Base-by-base conservation (phyloP, 176 grass and related monocot genomes). In the Eragrostis nindensis region DNA sequence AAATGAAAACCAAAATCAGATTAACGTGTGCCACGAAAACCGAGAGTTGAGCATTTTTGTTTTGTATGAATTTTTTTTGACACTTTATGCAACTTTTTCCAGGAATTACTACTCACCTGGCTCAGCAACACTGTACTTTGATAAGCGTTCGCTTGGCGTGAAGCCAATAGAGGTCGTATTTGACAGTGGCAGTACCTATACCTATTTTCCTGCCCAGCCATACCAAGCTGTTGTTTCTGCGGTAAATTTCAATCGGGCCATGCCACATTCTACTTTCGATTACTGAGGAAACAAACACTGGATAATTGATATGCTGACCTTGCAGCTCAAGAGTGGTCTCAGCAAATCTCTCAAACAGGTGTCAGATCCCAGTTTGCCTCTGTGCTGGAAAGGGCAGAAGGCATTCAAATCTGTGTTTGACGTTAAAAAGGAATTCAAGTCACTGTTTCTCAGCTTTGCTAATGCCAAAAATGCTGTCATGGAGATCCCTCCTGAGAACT, bases 41-140 rank as follows among this genome's bases (percentile, higher is more conserved):
- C 39, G 40, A 75, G 15, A 55, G 21, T 29, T 54, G 24, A 48
- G 25, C n/a, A 75, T 21, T n/a, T n/a, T n/a, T n/a, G n/a, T n/a
- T n/a, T n/a, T 3, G 11, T 61, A 26, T 27, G 9, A 59, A n/a
- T 5, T 70, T 75, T 0, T 21, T 64, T 76, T 64, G 16, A 76
- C 66, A 24, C 11, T n/a, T n/a, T 27, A 30, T 49, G 41, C 26
- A 59, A 65, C 74, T 74, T 75, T 27, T 80, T 73, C 41, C 69
- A 99, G 97, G 76, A 91, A 94, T 64, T 88, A 93, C 81, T 99
- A 99, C 84, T 99, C 97, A 66, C 93, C 97, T 38, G 93, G 93
- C 61, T 90, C 89, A 30, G 93, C 85, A 77, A 81, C 46, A 53
- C 76, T 99, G 41, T 85, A 74, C 68, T 99, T 91, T 4, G 93